Evolutionary conservation across 306 rosid species (phyloP), one percentile per base, ranked within the genome.

Genomic region (Citrullus colocynthis): DNA sequence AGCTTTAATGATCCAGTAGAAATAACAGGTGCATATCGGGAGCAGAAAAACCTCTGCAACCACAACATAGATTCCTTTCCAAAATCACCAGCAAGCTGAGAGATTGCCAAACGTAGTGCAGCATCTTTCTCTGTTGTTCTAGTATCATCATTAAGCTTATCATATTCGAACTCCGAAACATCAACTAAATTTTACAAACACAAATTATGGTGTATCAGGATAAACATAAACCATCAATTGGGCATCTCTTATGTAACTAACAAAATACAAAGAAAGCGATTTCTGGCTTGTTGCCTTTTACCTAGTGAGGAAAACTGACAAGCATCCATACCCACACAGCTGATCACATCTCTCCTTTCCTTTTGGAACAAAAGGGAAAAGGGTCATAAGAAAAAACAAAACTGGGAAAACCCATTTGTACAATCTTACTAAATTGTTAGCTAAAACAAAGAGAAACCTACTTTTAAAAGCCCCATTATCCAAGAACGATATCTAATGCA

Each of bases 1-100:
- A 93, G 96, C 89, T 89, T 91, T 79, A 93, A 80, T 52, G 97
- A 93, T 62, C 97, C 97, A 3, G 89, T 89, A 75, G 97, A 83
- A 42, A 91, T 69, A 80, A 90, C 87, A 24, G 78, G 89, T 55
- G 92, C 89, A 36, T 77, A 85, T 2, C 97, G 82, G 1, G 84
- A 70, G 77, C 87, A 78, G 56, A 88, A 89, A 88, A 89, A 87
- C 67, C 85, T 85, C 32, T 65, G 83, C 84, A 85, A 57, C 78
- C 93, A 88, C 82, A 90, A 74, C 93, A 81, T 88, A 37, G 93
- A 88, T 63, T 90, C 91, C 65, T 64, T 82, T 75, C 85, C 91
- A 79, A 90, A 93, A 74, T 91, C 94, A 3, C 83, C 82, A 52
- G 93, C 86, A 61, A 93, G 89, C 65, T 70, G 88, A 24, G 91